phyloP scores from a whole-genome alignment of 371 early-diverging fungal genomes.

The Blakeslea trispora region DNA sequence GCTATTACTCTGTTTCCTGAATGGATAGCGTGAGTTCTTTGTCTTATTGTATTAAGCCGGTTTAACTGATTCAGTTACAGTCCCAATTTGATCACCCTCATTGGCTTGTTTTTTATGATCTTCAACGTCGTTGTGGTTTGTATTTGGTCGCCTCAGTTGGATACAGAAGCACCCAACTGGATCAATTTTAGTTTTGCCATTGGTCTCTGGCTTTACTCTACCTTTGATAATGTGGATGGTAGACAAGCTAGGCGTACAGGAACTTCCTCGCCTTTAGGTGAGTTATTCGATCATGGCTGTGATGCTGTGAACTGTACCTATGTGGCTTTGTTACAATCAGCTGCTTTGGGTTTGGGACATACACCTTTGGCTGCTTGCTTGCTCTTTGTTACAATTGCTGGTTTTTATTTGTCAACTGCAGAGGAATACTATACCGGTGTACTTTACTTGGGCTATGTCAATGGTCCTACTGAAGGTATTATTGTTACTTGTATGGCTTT shows the following conservation, averaged over 20 bases:
- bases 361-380: conserved; percentile 67
- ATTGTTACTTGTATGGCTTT: conserved; percentile 73
- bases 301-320: conserved; percentile 93
- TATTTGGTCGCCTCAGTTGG: conserved; percentile 75
- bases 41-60: not conserved
- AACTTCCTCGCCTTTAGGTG: conserved; percentile 91
- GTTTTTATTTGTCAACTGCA: conserved; percentile 93
- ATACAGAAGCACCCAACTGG: conserved; percentile 77
- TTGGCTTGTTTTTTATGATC: conserved; percentile 89
- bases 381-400: conserved; percentile 68
- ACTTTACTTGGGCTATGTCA: conserved; percentile 90
- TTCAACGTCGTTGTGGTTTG: conserved; percentile 74
- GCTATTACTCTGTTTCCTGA: conserved; percentile 85
- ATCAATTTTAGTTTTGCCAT: conserved; percentile 85
- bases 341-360: conserved; percentile 83
- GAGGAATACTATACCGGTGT: conserved; percentile 96
- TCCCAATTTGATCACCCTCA: conserved; percentile 97
- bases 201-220: conserved; percentile 93
- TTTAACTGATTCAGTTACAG: conserved; percentile 40
- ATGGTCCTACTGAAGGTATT: conserved; percentile 96
- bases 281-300: conserved; percentile 94
- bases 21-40: conserved; percentile 87
- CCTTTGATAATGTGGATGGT: conserved; percentile 98
- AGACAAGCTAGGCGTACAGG: conserved; percentile 97
- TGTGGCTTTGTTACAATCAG: conserved; percentile 83